Evolutionary conservation across 805 yeast genomes (phyloP).

Genomic region (Spathaspora girioi): DNA sequence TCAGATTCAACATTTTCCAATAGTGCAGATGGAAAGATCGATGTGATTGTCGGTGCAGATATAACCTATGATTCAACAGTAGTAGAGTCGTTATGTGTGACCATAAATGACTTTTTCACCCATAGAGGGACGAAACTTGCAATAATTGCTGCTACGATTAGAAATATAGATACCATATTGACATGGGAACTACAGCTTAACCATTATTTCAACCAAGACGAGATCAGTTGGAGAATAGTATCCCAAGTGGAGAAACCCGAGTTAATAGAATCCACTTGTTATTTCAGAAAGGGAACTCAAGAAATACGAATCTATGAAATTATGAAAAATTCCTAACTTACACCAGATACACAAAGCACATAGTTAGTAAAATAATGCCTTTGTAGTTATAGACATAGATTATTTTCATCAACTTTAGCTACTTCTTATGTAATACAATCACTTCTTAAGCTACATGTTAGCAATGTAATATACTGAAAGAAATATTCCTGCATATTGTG

Average conservation of each 20-base stretch:
- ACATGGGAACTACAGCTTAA: constrained; percentile 29
- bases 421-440: too few relatives aligned
- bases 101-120: constrained; percentile 39
- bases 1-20: constrained; percentile 29
- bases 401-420: too few relatives aligned
- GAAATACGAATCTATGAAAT: constrained; percentile 24
- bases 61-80: constrained; percentile 75
- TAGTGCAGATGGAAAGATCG: constrained; percentile 23
- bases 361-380: too few relatives aligned
- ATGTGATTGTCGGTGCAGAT: constrained; percentile 76
- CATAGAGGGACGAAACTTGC: constrained; percentile 26
- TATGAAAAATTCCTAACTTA: neutral
- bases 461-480: too few relatives aligned
- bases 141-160: constrained; percentile 68
- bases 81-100: constrained; percentile 51
- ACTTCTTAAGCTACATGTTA: too few relatives aligned
- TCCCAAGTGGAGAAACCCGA: constrained; percentile 11
- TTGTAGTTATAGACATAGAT: too few relatives aligned
- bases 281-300: constrained; percentile 22
- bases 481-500: constrained; percentile 5
- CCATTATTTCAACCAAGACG: constrained; percentile 11
- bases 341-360: too few relatives aligned
- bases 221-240: constrained; percentile 15
- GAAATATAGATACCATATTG: constrained; percentile 45
- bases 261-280: constrained; percentile 11